A percentile compares a stretch with the other conserved stretches of the same genome.
Evolutionary conservation across 139 green algal genomes (phyloP).

Genomic region (Chloropicon primus): DNA sequence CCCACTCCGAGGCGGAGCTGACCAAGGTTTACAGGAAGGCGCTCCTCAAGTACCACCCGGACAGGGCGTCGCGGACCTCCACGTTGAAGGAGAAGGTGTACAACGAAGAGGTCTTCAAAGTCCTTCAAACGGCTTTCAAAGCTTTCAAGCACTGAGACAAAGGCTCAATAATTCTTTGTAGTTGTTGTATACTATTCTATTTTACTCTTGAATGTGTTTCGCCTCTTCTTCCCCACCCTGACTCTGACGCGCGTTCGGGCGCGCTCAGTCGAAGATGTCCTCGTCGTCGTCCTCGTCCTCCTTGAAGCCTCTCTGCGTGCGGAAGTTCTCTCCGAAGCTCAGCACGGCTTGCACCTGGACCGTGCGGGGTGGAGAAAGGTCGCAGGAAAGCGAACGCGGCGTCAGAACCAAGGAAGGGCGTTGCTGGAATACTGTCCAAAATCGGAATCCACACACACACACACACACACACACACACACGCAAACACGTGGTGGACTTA

Average conservation of each 20-base stretch:
- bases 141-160: too few relatives aligned
- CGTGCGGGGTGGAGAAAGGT: too few relatives aligned
- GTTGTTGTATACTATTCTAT: background rate
- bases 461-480: too few relatives aligned
- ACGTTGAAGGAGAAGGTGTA: background rate
- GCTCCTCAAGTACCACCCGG: background rate
- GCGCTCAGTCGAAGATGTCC: background rate
- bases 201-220: too few relatives aligned
- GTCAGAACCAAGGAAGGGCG: too few relatives aligned
- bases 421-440: too few relatives aligned
- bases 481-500: too few relatives aligned
- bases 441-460: too few relatives aligned
- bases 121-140: background rate
- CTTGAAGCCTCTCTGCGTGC: background rate
- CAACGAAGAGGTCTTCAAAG: background rate
- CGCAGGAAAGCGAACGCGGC: too few relatives aligned
- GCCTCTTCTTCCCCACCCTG: too few relatives aligned
- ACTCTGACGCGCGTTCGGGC: too few relatives aligned
- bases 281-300: background rate
- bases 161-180: too few relatives aligned
- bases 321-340: background rate
- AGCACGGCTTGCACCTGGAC: background rate
- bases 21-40: background rate
- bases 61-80: background rate
- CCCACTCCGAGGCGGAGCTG: background rate